Evolutionary conservation across 2,329 filamentous ascomycete genomes (phyloP), one percentile per base, ranked within the genome.

Genomic region (Cordyceps fumosorosea): DNA sequence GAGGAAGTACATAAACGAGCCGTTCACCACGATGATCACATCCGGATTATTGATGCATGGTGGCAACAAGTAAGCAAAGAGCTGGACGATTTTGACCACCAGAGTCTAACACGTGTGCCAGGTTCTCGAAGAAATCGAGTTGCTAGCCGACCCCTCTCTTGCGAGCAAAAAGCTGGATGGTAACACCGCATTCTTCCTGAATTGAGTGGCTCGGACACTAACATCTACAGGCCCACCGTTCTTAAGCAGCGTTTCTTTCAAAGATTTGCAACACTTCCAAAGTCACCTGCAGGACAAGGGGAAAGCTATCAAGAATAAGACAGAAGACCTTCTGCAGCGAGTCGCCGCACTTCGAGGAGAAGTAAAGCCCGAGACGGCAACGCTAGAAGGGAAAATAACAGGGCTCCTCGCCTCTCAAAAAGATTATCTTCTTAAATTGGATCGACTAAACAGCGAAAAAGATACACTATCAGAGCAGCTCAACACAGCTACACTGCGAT

Each of bases 1-100:
- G 88, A 88, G 71, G 90, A 96, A 67, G 80, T 96, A 65, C 85
- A 90, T 66, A 92, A 91, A 73, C 84, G 86, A 71, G 85, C 89
- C 34, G 82, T 84, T 65, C 87, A 95, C 75, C 91, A 98, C 76
- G 91, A 98, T 76, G 92, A 98, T 69, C 95, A 98, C 74, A 79
- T 99, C 57, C 87, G 93, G 70, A 84, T 92, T 66, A 87, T 97
- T 68, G 93, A 99, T 80, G 84, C 87, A 65, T 99, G 95, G 95
- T 96, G 95, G 78, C 85, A 89, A 71, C 93, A 99, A 85, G 91
- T 96, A 77, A 75, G 83, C 77, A 45, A 37, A 26, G 8, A 40
- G 29, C 44, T 37, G 24, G 47, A 47, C 44, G 29, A 3, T 29
- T 34, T 11, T 20, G 3, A 22, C 48, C n/a, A 26, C 14, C 14